These are phyloP conservation scores for Ophiostoma sp. DNA, from an alignment of 2,329 filamentous ascomycete species.

Conservation along the genomic window DNA sequence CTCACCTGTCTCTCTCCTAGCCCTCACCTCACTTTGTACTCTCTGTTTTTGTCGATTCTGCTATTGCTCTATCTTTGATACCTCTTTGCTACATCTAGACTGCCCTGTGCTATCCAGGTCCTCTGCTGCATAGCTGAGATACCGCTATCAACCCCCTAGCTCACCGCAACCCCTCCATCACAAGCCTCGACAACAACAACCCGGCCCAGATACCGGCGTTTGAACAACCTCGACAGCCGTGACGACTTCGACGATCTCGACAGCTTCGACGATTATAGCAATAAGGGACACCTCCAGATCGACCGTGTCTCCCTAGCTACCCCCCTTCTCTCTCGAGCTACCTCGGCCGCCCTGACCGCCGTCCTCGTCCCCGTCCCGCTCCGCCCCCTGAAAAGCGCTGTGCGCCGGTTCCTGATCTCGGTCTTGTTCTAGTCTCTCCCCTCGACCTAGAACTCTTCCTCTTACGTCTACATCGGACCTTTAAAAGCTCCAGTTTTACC, in stretches of 20 bases:
- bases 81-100: not conserved
- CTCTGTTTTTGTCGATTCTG: not conserved
- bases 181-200: conserved; percentile 1
- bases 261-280: not conserved
- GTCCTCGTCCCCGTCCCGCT: not conserved
- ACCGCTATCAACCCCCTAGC: not conserved
- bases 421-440: not conserved
- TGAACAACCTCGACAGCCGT: not conserved
- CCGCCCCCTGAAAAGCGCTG: conserved; percentile 9
- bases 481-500: not conserved
- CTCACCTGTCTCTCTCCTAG: conserved; percentile 4
- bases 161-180: conserved; percentile 15
- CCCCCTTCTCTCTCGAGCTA: not conserved
- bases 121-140: not conserved
- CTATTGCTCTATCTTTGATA: not conserved
- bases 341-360: not conserved
- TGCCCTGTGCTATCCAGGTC: not conserved
- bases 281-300: not conserved
- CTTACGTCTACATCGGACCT: not conserved
- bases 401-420: not conserved
- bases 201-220: not conserved
- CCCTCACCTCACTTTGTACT: not conserved
- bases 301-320: not conserved
- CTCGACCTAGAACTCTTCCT: not conserved
- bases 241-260: conserved; percentile 1